Evolutionary conservation across 1,284 basidiomycete genomes (phyloP).

Genomic region (Singerocomus inundabilis): DNA sequence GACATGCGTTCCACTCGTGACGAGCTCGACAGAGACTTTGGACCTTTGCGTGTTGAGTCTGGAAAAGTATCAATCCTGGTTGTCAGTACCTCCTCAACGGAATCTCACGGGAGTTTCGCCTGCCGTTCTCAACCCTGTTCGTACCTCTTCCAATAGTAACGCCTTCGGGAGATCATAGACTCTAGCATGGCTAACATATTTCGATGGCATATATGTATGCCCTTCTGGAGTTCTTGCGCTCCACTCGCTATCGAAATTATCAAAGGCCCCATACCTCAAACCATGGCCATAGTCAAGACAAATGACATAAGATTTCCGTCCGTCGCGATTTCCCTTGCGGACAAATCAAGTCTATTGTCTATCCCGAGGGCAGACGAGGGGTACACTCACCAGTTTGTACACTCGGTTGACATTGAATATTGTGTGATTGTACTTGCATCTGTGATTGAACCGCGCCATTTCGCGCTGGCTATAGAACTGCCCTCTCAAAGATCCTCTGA

Average conservation of each 20-base stretch:
- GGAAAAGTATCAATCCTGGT: neutral
- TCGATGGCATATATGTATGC: neutral
- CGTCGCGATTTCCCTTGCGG: conserved; percentile 8
- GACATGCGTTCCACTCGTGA: too few species aligned
- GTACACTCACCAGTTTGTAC: conserved; percentile 10
- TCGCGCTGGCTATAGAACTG: conserved; percentile 14
- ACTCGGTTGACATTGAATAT: conserved; percentile 21
- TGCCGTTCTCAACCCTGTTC: too few species aligned
- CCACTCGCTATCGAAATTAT: conserved; percentile 13
- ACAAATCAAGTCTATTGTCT: too few species aligned
- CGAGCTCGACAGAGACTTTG: too few species aligned
- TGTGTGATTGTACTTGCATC: conserved; percentile 20
- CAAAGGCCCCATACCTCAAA: conserved; percentile 15
- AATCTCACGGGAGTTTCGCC: conserved; percentile 7
- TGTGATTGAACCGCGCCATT: neutral
- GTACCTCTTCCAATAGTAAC: too few species aligned
- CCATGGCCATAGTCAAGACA: conserved; percentile 10
- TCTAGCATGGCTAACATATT: neutral
- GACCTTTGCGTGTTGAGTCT: too few species aligned
- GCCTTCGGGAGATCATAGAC: too few species aligned
- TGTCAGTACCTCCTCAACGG: neutral
- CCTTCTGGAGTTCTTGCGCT: neutral
- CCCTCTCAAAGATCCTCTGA: conserved; percentile 9
- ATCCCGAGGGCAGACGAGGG: neutral
- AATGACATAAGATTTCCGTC: conserved; percentile 8